Percentiles rank a stretch among this genome's conserved stretches.
These are phyloP conservation scores for Clonostachys byssicola DNA, from an alignment of 2,329 filamentous ascomycete species.

Conservation along the genomic window DNA sequence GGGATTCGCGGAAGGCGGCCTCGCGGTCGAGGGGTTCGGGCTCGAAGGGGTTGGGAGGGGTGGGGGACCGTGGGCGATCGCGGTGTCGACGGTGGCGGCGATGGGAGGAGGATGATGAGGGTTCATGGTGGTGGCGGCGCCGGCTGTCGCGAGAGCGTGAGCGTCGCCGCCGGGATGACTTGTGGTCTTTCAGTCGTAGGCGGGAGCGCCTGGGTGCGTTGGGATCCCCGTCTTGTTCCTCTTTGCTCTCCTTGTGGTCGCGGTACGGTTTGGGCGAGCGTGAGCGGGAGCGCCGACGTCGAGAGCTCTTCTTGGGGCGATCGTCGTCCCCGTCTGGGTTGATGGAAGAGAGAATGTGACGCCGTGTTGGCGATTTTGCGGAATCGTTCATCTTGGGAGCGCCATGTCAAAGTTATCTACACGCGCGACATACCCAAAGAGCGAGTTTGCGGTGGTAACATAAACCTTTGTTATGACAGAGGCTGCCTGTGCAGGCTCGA, in stretches of 20 bases:
- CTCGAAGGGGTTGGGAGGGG: slow-evolving; percentile 41
- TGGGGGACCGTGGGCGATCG: slow-evolving; percentile 30
- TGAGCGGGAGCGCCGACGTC: background rate
- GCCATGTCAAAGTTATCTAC: background rate
- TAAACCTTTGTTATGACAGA: too few species aligned
- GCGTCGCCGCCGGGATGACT: slow-evolving; percentile 12
- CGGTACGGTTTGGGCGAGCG: slow-evolving; percentile 1
- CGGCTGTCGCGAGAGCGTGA: slow-evolving; percentile 5
- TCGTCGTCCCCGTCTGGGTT: slow-evolving; percentile 23
- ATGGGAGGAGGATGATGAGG: slow-evolving; percentile 7
- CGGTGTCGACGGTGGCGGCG: slow-evolving; percentile 20
- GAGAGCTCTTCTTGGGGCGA: background rate
- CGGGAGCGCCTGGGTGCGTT: slow-evolving; percentile 18
- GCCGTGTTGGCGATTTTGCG: slow-evolving; percentile 29
- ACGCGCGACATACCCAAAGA: too few species aligned
- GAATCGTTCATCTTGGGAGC: slow-evolving; percentile 21
- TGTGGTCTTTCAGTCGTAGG: slow-evolving; percentile 25
- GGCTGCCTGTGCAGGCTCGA: too few species aligned
- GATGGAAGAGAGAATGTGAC: slow-evolving; percentile 45
- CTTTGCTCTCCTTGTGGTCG: slow-evolving; percentile 6
- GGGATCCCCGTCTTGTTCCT: background rate
- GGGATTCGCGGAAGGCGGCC: slow-evolving; percentile 81
- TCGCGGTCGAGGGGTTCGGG: slow-evolving; percentile 57
- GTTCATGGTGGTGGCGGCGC: slow-evolving; percentile 7
- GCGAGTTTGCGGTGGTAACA: too few species aligned